Conservation (phyloP, 371 early-diverging fungal species). For the Mucor irregularis region DNA sequence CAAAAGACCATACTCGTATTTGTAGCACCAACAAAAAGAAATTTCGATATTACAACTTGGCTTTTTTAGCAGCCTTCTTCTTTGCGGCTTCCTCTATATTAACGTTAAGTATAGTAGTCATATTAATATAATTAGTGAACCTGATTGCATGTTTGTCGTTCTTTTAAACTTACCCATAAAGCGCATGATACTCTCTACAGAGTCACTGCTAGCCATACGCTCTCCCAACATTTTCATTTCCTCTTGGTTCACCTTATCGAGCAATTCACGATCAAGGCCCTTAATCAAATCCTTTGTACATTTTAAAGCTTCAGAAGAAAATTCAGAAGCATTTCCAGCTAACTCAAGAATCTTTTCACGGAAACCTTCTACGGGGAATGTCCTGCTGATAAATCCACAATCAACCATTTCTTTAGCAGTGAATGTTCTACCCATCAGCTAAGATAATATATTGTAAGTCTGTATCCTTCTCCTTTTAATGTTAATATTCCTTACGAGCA, state of each 20-base stretch:
- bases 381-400: conserved; percentile 51
- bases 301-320: conserved; percentile 56
- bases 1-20: no score
- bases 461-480: background rate
- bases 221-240: conserved; percentile 50
- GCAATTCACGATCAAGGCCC: conserved; percentile 42
- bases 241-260: conserved; percentile 45
- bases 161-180: conserved; percentile 39
- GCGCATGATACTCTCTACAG: conserved; percentile 36
- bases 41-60: conserved; percentile 22
- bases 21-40: no score
- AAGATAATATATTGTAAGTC: background rate
- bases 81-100: conserved; percentile 18
- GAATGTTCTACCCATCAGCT: conserved; percentile 50
- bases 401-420: conserved; percentile 57
- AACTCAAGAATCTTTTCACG: conserved; percentile 46
- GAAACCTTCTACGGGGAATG: conserved; percentile 57
- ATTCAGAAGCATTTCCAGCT: conserved; percentile 51
- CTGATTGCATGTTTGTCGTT: conserved; percentile 1
- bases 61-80: conserved; percentile 19
- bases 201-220: conserved; percentile 44
- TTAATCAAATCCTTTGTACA: conserved; percentile 61
- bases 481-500: conserved; percentile 35
- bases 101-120: background rate
- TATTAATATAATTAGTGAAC: background rate